Percentiles rank a stretch among this genome's conserved stretches.
phyloP scores from a whole-genome alignment of 768 basidiomycete genomes.

The Russula brevipes region DNA sequence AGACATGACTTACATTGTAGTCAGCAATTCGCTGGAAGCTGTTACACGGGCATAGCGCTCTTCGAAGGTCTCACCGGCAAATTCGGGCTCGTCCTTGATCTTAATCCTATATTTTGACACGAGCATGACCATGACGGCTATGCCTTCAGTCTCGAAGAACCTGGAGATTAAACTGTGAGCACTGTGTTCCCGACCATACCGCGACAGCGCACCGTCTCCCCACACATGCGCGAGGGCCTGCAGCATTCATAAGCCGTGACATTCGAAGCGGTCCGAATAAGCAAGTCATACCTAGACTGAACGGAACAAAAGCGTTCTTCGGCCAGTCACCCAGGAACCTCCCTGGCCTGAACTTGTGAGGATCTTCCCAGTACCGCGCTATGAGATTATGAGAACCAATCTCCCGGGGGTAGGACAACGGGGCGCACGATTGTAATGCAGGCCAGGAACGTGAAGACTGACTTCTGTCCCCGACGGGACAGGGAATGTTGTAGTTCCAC shows the following conservation, averaged over 20 bases:
- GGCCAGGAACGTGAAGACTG: slow-evolving; percentile 35
- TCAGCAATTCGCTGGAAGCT: neutral
- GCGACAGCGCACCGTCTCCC: slow-evolving; percentile 21
- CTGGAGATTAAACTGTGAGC: slow-evolving; percentile 26
- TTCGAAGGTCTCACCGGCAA: slow-evolving; percentile 41
- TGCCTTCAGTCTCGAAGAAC: slow-evolving; percentile 47
- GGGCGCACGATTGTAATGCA: slow-evolving; percentile 47
- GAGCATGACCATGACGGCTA: slow-evolving; percentile 44
- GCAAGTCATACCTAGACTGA: slow-evolving; percentile 25
- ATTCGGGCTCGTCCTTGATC: slow-evolving; percentile 46
- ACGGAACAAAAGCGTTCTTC: slow-evolving; percentile 34
- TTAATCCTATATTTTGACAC: slow-evolving; percentile 43
- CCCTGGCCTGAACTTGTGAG: slow-evolving; percentile 40
- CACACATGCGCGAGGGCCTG: slow-evolving; percentile 25
- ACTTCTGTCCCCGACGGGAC: slow-evolving; percentile 42
- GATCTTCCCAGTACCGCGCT: slow-evolving; percentile 56
- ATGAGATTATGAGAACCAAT: neutral
- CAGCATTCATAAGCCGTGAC: neutral
- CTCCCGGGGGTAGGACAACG: too few species aligned
- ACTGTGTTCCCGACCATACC: neutral
- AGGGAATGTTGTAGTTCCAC: slow-evolving; percentile 37
- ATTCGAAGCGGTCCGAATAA: neutral
- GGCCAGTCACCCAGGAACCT: slow-evolving; percentile 34
- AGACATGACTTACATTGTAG: slow-evolving; percentile 8
- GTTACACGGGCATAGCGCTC: slow-evolving; percentile 33